Evolutionary conservation across 169 alveolate genomes (phyloP).

Genomic region (Plasmodium gonderi): DNA sequence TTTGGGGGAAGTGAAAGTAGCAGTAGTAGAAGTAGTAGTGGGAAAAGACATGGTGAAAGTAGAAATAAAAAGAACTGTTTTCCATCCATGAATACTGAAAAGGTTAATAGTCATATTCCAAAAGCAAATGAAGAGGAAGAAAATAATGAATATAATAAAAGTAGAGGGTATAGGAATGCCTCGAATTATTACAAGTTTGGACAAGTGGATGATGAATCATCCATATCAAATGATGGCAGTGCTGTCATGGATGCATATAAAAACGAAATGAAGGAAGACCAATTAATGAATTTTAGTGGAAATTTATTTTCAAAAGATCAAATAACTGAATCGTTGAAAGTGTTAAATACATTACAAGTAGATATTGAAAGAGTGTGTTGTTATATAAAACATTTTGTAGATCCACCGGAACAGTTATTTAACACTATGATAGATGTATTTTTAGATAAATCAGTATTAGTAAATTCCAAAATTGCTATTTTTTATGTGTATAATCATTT

Average conservation of each 20-base stretch:
- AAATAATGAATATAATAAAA: neutral
- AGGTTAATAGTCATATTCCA: neutral
- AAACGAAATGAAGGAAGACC: neutral
- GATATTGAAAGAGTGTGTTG: slow-evolving; percentile 74
- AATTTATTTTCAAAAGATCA: slow-evolving; percentile 40
- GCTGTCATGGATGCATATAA: neutral
- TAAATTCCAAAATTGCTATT: slow-evolving; percentile 68
- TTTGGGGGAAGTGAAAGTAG: neutral
- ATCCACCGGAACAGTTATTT: slow-evolving; percentile 70
- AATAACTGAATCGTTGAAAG: slow-evolving; percentile 57
- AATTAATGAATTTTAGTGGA: neutral
- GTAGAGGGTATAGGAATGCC: neutral
- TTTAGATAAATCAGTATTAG: slow-evolving; percentile 11
- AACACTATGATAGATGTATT: slow-evolving; percentile 41
- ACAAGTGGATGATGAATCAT: neutral
- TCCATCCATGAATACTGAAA: neutral
- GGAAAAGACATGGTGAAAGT: neutral
- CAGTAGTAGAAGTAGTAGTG: neutral
- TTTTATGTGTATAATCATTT: slow-evolving; percentile 75
- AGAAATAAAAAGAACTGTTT: neutral
- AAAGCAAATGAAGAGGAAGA: neutral
- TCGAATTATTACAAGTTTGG: neutral
- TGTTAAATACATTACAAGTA: slow-evolving; percentile 65
- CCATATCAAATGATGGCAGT: slow-evolving; percentile 10
- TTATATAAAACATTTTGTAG: slow-evolving; percentile 70